These are phyloP conservation scores for Spergularia marina DNA, from an alignment of 148 eudicot species.

Conservation along the genomic window DNA sequence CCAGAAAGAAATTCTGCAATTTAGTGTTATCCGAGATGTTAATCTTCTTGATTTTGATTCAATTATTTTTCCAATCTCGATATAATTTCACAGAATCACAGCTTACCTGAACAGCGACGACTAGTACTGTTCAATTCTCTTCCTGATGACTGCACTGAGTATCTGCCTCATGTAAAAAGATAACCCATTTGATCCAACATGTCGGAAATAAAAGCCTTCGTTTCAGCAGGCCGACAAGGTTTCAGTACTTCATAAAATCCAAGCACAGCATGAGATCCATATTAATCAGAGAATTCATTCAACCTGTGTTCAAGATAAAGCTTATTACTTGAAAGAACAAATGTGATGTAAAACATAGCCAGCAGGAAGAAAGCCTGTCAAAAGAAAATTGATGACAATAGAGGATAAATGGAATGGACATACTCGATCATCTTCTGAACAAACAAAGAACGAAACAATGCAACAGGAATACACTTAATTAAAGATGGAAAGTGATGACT, in stretches of 20 bases:
- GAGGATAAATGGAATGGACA: background rate
- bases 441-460: no score
- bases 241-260: no score
- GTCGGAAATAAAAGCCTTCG: background rate
- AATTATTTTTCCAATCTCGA: background rate
- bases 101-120: background rate
- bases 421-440: background rate
- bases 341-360: background rate
- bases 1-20: background rate
- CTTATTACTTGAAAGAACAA: background rate
- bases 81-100: background rate
- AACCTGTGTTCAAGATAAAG: background rate
- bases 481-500: no score
- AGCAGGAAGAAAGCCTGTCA: no score
- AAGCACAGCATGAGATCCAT: no score
- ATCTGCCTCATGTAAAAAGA: no score
- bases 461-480: no score
- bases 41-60: no score
- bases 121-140: background rate
- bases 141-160: background rate
- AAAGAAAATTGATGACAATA: background rate
- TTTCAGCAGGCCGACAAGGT: background rate
- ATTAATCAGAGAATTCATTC: background rate
- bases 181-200: no score
- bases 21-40: no score